A percentile compares a stretch with the other conserved stretches of the same genome.
Evolutionary conservation across 306 rosid genomes (phyloP).

Genomic region (Biancaea sappan): DNA sequence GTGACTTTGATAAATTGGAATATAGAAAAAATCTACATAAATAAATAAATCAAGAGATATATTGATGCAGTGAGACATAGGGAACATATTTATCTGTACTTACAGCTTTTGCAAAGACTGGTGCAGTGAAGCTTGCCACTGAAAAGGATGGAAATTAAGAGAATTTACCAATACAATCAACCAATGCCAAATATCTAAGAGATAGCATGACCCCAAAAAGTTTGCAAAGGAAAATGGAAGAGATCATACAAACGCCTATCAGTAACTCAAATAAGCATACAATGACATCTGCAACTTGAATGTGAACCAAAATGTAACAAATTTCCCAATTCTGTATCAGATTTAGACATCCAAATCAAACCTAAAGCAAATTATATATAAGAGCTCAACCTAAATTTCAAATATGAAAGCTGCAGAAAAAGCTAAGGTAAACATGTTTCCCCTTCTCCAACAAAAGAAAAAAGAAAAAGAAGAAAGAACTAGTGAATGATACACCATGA

Average conservation of each 20-base stretch:
- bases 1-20: background rate
- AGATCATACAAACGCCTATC: slow-evolving; percentile 9
- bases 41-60: too few species aligned
- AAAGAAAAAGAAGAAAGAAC: background rate
- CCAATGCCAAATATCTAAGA: slow-evolving; percentile 13
- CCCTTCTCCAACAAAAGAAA: background rate
- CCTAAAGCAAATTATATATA: background rate
- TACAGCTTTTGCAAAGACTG: slow-evolving; percentile 71
- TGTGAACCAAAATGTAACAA: slow-evolving; percentile 14
- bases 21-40: background rate
- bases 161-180: slow-evolving; percentile 14
- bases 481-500: background rate
- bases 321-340: slow-evolving; percentile 15
- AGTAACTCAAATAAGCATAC: slow-evolving; percentile 15
- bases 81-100: slow-evolving; percentile 39
- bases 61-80: slow-evolving; percentile 10
- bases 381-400: slow-evolving; percentile 11
- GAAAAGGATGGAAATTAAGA: slow-evolving; percentile 38
- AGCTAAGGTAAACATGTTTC: background rate
- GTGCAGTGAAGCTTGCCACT: slow-evolving; percentile 64
- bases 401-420: background rate
- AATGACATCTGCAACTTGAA: background rate
- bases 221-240: background rate
- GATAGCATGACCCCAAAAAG: background rate
- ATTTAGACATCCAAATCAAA: slow-evolving; percentile 12